A percentile compares a stretch with the other conserved stretches of the same genome.
phyloP scores from a whole-genome alignment of 768 basidiomycete species.

The Lactarius indigo region DNA sequence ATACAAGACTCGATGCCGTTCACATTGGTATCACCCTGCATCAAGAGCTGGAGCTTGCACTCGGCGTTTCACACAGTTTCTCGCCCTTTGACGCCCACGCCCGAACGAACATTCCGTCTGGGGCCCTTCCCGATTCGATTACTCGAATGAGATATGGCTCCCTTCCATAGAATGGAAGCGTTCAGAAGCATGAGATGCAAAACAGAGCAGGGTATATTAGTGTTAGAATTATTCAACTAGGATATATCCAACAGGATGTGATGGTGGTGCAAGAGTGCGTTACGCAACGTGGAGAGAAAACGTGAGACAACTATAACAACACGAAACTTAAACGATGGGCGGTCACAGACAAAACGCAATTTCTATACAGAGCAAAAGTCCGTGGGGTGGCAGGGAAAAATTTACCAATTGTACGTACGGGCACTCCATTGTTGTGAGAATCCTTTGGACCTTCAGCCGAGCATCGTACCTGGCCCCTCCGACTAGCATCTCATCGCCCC shows the following conservation, averaged over 20 bases:
- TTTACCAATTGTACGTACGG: constrained; percentile 21
- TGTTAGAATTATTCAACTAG: constrained; percentile 26
- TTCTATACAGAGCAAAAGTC: constrained; percentile 24
- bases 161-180: constrained; percentile 20
- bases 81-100: constrained; percentile 7
- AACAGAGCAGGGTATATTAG: constrained; percentile 26
- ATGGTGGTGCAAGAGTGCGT: constrained; percentile 21
- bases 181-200: constrained; percentile 15
- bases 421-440: constrained; percentile 19
- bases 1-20: constrained; percentile 2
- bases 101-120: constrained; percentile 9
- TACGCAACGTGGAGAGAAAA: constrained; percentile 10
- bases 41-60: background rate
- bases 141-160: constrained; percentile 4
- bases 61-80: background rate
- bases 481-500: constrained; percentile 21
- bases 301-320: constrained; percentile 17
- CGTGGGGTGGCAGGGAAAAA: constrained; percentile 14
- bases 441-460: constrained; percentile 13
- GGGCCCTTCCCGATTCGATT: background rate
- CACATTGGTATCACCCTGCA: background rate
- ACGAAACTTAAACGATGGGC: constrained; percentile 16
- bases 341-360: constrained; percentile 15
- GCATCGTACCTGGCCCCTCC: constrained; percentile 19
- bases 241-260: constrained; percentile 24